Evolutionary conservation across 2,329 filamentous ascomycete genomes (phyloP), one percentile per base, ranked within the genome.

Genomic region (Xylaria sp.): DNA sequence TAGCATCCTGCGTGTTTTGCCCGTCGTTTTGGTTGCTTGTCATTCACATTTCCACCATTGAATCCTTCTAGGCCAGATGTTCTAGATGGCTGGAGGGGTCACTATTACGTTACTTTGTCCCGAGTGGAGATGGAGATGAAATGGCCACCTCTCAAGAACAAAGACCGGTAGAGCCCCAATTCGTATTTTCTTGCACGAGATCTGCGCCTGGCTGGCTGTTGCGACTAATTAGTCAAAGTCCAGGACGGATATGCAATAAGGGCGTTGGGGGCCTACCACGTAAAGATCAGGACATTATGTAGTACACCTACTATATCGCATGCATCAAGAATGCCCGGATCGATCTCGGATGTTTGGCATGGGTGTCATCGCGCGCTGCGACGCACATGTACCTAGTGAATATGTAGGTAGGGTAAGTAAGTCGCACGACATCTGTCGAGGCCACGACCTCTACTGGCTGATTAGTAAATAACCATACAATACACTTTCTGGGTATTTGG

Each of bases 401-500:
- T n/a, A n/a, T n/a, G 60, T 56, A 61, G 47, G 56, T 61, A 47
- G 55, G 63, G 63, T 49, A 61, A 51, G 33, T 45, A 51, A 61
- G 66, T 66, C 39, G 60, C 64, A 64, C 67, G 59, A 33, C 64
- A 64, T 58, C 39, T 47, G 53, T 59, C 64, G 45, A 69, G 60
- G 38, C 31, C 55, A 63, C 39, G 29, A 17, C 25, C 36, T 51
- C 38, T 45, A 51, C 25, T 45, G 39, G 7, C 49, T 22, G 59
- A 54, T 56, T 25, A 39, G 39, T 51, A 44, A 67, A 61, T 58
- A 68, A 61, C 58, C 62, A 62, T 20, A 60, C 33, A 59, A 60
- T 50, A 22, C 58, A 33, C 31, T 42, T 51, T 55, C 22, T 61
- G 45, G 63, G 49, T 63, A 50, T 29, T 33, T 36, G 13, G 45